Evolutionary conservation across 2,329 filamentous ascomycete species (phyloP), one percentile per base, ranked within the genome.

Genomic region (Cytospora chrysosperma): DNA sequence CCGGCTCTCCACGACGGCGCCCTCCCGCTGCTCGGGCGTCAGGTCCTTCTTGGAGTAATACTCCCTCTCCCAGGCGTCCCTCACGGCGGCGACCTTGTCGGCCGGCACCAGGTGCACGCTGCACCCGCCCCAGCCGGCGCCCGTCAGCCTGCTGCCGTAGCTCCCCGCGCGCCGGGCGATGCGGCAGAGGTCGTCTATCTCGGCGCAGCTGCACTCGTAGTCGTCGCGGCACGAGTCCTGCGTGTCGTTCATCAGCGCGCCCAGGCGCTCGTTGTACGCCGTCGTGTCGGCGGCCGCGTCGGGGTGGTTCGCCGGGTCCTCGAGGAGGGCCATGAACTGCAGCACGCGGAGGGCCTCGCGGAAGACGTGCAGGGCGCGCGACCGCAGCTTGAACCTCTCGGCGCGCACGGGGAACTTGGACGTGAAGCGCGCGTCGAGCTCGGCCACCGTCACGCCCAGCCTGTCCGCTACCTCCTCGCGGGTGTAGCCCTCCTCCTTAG

Each of bases 51-150:
- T 90, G 62, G 83, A 79, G 75, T 96, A 98, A 75, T 98, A 99
- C 73, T 93, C 87, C 67, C 84, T 83, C 70, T 90, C 86, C 84
- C 95, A 87, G 6, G 91, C 91, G 71, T 85, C 82, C 74, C 85
- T 92, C 26, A 99, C 91, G 28, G 80, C 85, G 6, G 89, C 87
- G 0, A 97, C 90, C 76, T 90, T 94, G 71, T 92, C 85, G 63
- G 87, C 90, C 0, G 94, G 90, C 59, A 98, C 90, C 63, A 99
- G 83, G 78, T 99, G 95, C 63, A 99, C 94, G 65, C 87, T 95
- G 78, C 95, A 98, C 2, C 95, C 95, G 66, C 95, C 95, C 95
- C 95, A 99, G 3, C 95, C 95, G 0, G 95, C 95, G 47, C 95
- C 95, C 0, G 94, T 98, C 69, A 97, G 78, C 28, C 94, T 82